Evolutionary conservation across 371 early-diverging fungal genomes (phyloP).

Genomic region (Mortierella sp.): DNA sequence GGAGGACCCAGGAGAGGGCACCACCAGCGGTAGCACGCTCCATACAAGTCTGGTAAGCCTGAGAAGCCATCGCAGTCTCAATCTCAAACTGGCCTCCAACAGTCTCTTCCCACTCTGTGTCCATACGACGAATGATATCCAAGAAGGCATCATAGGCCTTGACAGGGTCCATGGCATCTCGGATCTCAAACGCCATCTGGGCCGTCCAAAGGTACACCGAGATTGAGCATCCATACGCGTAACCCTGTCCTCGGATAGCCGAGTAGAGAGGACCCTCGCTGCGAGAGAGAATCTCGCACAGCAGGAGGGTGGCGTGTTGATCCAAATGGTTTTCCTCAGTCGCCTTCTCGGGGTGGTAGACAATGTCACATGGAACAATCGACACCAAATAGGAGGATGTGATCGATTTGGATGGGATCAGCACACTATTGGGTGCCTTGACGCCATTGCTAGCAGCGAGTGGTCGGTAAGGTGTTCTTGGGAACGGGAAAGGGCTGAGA

Average conservation of each 20-base stretch:
- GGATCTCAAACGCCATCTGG: constrained; percentile 65
- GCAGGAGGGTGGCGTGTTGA: constrained; percentile 62
- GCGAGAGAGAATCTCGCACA: constrained; percentile 74
- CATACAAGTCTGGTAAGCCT: constrained; percentile 64
- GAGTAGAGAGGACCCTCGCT: constrained; percentile 82
- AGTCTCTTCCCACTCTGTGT: constrained; percentile 62
- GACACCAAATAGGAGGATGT: constrained; percentile 53
- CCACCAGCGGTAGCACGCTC: constrained; percentile 64
- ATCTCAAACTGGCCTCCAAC: constrained; percentile 64
- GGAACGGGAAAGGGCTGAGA: constrained; percentile 42
- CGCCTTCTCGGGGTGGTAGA: constrained; percentile 41
- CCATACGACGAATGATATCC: constrained; percentile 63
- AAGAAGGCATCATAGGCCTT: constrained; percentile 68
- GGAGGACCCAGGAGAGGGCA: constrained; percentile 60
- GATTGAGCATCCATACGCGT: constrained; percentile 77
- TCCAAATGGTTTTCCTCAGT: constrained; percentile 52
- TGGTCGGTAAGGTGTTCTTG: constrained; percentile 46
- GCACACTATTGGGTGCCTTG: constrained; percentile 42
- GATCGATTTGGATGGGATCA: constrained; percentile 47
- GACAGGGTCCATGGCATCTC: constrained; percentile 69
- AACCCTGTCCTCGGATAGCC: constrained; percentile 81
- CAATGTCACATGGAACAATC: constrained; percentile 59
- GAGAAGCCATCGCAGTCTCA: constrained; percentile 70
- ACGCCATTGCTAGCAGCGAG: constrained; percentile 17
- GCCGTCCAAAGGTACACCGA: constrained; percentile 67